phyloP scores from a whole-genome alignment of 2,329 filamentous ascomycete genomes.

The Aureobasidium uvarum region DNA sequence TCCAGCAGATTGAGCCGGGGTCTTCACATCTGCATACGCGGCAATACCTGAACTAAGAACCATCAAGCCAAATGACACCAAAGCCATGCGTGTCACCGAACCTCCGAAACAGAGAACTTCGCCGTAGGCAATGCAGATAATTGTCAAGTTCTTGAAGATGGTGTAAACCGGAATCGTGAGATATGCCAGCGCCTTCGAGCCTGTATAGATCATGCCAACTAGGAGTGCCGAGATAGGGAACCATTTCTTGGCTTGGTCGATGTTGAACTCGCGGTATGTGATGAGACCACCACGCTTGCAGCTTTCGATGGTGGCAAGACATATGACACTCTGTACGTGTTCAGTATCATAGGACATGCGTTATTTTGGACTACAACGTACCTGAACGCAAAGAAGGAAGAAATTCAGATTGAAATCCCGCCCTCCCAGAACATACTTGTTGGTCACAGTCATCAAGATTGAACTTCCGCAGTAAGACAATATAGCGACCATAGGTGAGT shows the following conservation, averaged over 20 bases:
- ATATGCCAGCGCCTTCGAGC: constrained; percentile 91
- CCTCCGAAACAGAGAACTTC: constrained; percentile 98
- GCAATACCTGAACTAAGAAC: constrained; percentile 91
- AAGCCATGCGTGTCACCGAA: constrained; percentile 78
- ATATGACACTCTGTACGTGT: constrained; percentile 73
- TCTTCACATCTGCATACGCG: constrained; percentile 94
- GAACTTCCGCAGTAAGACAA: constrained; percentile 89
- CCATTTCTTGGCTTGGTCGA: constrained; percentile 91
- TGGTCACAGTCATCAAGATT: constrained; percentile 99
- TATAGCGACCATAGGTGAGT: constrained; percentile 60
- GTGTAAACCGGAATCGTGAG: constrained; percentile 98
- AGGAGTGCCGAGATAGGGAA: constrained; percentile 94
- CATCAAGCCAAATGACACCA: constrained; percentile 96
- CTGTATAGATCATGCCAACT: constrained; percentile 98
- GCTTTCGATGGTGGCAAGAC: constrained; percentile 75
- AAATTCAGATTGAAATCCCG: constrained; percentile 93
- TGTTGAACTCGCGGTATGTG: constrained; percentile 78
- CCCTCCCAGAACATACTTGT: constrained; percentile 96
- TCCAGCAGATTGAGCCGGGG: constrained; percentile 57
- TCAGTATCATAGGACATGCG: not conserved
- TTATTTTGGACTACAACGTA: not conserved
- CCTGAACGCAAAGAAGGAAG: constrained; percentile 82
- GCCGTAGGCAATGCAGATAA: constrained; percentile 96
- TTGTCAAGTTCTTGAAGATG: constrained; percentile 99
- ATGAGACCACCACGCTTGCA: constrained; percentile 83